A percentile compares a stretch with the other conserved stretches of the same genome.
These are phyloP conservation scores for Basidiobolus meristosporus DNA, from an alignment of 371 early-diverging fungal species.

Conservation along the genomic window DNA sequence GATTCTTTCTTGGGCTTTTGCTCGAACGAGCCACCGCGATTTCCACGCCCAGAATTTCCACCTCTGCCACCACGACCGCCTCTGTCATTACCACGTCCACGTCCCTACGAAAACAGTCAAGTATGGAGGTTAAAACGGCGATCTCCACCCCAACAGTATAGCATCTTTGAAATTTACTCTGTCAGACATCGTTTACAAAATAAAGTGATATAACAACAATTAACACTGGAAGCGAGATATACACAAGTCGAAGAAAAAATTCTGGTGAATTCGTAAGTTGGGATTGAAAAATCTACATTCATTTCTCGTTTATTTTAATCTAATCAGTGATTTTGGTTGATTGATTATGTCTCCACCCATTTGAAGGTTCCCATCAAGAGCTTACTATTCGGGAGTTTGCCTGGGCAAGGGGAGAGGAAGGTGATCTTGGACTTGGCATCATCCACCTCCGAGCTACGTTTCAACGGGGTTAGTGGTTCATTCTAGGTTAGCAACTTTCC, in stretches of 20 bases:
- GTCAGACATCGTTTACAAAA: no score
- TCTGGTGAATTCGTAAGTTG: no score
- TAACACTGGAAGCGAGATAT: no score
- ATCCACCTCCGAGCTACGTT: slow-evolving; percentile 61
- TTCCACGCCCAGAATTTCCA: slow-evolving; percentile 19
- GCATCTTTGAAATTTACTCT: no score
- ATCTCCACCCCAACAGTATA: no score
- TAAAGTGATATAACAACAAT: no score
- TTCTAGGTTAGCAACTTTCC: not conserved
- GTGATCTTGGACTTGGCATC: slow-evolving; percentile 58
- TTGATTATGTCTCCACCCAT: slow-evolving; percentile 52
- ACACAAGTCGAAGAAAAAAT: no score
- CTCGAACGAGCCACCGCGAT: slow-evolving; percentile 18
- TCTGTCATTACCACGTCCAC: slow-evolving; percentile 20
- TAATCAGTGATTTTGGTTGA: not conserved
- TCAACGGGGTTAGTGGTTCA: not conserved
- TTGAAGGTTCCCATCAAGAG: slow-evolving; percentile 66
- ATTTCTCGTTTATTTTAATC: no score
- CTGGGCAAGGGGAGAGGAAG: slow-evolving; percentile 72
- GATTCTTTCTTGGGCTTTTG: slow-evolving; percentile 64
- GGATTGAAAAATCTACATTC: no score
- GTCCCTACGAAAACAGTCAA: slow-evolving; percentile 1
- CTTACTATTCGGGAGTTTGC: slow-evolving; percentile 64
- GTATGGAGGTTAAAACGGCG: not conserved
- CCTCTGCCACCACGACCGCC: slow-evolving; percentile 25